Base-by-base conservation (phyloP, 1,139 yeast species). In the Nadsonia commutata region DNA sequence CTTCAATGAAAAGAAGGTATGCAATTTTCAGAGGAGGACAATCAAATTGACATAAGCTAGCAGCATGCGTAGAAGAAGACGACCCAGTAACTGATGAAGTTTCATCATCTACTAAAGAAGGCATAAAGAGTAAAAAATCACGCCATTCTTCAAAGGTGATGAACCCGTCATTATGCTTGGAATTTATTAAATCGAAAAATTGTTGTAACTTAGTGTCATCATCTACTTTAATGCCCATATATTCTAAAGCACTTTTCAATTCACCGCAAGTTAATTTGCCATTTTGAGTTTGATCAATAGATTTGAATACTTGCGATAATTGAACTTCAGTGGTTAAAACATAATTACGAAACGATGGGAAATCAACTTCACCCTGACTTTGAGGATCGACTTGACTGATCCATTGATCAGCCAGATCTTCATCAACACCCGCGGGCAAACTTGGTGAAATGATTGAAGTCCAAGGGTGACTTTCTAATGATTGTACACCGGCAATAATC, bases 61-160 rank as follows among this genome's bases (percentile, higher is more conserved):
- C n/a, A n/a, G n/a, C n/a, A n/a, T n/a, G n/a, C n/a, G n/a, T n/a
- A 19, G 64, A 11, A 22, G 11, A 7, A 27, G 5, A 4, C 16
- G 13, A 7, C n/a, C 13, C 33, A 13, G 33, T 27, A 27, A 3
- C 4, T 4, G 8, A 11, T 4, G 16, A 4, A 9, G 33, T 27
- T 11, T 11, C 27, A 7, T 11, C 59, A 4, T 64, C 64, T 37
- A 60, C 56, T 13, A 62, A 52, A 45, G 90, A 66, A 2, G 98
- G 98, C 66, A 88, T 80, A 51, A 90, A 74, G 41, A 88, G 60
- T 38, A 90, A 63, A 46, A 83, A 83, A 51, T 82, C 82, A 51
- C 94, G 69, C 74, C 94, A 90, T 54, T 90, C 94, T 45, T 85
- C 86, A 55, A 76, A 82, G 0, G 93, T 79, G 37, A 90, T 78